Evolutionary conservation across 257 asterid genomes (phyloP).

Genomic region (Nicotiana tabacum): DNA sequence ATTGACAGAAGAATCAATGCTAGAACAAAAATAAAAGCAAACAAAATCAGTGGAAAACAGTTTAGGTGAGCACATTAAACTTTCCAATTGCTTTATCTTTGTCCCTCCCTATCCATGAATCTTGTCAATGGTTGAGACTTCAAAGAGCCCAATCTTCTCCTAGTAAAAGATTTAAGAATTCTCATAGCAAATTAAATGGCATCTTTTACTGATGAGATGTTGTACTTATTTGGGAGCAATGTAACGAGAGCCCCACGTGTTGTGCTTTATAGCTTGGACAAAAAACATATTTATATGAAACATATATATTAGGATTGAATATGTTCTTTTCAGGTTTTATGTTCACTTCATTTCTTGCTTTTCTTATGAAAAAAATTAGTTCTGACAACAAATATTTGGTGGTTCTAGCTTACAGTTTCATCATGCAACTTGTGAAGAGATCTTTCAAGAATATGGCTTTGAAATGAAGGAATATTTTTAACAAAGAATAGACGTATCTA

Average conservation of each 20-base stretch:
- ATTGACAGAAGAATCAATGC: slow-evolving; percentile 2
- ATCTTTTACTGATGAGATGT: slow-evolving; percentile 1
- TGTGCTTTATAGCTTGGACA: neutral
- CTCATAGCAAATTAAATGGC: neutral
- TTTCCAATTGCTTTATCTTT: neutral
- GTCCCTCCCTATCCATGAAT: neutral
- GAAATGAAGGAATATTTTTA: neutral
- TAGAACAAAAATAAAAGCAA: neutral
- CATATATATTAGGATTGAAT: neutral
- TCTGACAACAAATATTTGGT: neutral
- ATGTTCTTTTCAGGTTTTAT: neutral
- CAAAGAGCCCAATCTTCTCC: neutral
- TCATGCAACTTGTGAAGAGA: neutral
- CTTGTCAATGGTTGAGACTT: slow-evolving; percentile 6
- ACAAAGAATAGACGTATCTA: neutral
- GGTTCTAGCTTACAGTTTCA: neutral
- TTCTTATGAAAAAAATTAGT: neutral
- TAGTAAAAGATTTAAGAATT: neutral
- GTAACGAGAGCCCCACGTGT: neutral
- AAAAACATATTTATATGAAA: neutral
- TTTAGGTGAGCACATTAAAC: neutral
- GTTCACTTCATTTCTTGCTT: neutral
- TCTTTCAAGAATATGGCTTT: neutral
- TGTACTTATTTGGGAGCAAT: neutral
- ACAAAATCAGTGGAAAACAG: neutral